Conservation (phyloP, 805 yeast species). For the Wickerhamiella australiensis region DNA sequence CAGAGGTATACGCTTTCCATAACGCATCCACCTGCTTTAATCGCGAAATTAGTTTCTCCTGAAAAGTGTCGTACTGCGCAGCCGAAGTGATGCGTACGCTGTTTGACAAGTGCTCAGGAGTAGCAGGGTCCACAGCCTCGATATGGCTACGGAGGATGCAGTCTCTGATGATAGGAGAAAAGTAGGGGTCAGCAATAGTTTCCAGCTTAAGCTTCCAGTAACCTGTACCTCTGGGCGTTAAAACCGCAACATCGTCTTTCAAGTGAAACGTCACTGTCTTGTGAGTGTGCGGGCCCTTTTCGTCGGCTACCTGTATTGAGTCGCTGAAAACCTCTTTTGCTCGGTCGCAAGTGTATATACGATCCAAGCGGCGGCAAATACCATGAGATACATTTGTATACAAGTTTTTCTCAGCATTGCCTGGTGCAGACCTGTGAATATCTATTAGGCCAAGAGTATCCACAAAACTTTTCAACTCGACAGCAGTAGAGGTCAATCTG, state of each 20-base stretch:
- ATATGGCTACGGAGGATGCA: too few species aligned
- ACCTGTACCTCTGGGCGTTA: not conserved
- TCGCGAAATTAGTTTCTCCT: too few species aligned
- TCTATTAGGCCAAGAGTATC: not conserved
- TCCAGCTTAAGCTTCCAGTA: too few species aligned
- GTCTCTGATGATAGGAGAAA: too few species aligned
- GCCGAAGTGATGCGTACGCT: too few species aligned
- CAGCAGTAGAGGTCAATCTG: not conserved
- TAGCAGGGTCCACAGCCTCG: too few species aligned
- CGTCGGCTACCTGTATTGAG: not conserved
- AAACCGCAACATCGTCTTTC: not conserved
- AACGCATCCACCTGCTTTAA: too few species aligned
- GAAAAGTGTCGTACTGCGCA: too few species aligned
- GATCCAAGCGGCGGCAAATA: not conserved
- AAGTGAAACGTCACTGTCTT: not conserved
- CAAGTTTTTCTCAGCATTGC: not conserved
- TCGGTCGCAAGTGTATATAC: not conserved
- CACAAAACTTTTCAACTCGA: not conserved
- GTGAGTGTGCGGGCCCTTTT: not conserved
- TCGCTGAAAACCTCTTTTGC: not conserved
- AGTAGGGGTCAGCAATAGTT: too few species aligned
- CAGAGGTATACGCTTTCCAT: too few species aligned
- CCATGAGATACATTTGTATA: not conserved
- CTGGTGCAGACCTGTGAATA: not conserved
- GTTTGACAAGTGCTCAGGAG: too few species aligned